Evolutionary conservation across 1,139 yeast species (phyloP), one percentile per base, ranked within the genome.

Genomic region (Geotrichum phurueaensis): DNA sequence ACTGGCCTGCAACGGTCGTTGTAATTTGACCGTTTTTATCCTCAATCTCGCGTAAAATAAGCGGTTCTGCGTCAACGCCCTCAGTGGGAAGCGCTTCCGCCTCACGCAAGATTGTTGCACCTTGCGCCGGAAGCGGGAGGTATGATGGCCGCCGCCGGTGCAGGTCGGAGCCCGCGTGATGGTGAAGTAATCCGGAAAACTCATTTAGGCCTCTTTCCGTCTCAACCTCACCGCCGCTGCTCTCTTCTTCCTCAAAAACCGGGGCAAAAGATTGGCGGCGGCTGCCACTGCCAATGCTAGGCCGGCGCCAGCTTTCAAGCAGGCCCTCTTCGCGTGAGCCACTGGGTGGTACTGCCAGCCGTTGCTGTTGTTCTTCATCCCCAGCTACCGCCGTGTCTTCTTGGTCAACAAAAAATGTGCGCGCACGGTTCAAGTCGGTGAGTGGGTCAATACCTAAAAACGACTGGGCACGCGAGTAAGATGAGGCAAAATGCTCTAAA

Each of bases 1-100:
- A 88, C 71, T 87, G 95, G 52, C 95, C 92, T 7, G 88, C 87
- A 53, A 88, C 79, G 60, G 88, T 84, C 1, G 94, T 87, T 51
- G 86, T 81, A n/a, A 84, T 76, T 60, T 84, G 83, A 3, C 96
- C 96, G 64, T 86, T 87, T 62, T 80, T 78, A 61, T 85, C 87
- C 70, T 88, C 95, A 20, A 88, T 82, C 67, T 82, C 84, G 67
- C 83, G 84, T 63, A 87, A 74, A 61, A 82, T 80, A 59, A 87
- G 72, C 22, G 86, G 84, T 36, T 81, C 79, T 1, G 84, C 78
- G 13, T 84, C 81, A 20, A 83, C 78, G 29, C 75, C 76, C 6
- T 67, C 66, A 43, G 69, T 70, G n/a, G 47, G 47, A 51, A 71
- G 71, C 1, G 72, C 67, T 45, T 66, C 68, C 18, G 68, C 58